Evolutionary conservation across 371 early-diverging fungal genomes (phyloP).

Genomic region (Mucor sp.): DNA sequence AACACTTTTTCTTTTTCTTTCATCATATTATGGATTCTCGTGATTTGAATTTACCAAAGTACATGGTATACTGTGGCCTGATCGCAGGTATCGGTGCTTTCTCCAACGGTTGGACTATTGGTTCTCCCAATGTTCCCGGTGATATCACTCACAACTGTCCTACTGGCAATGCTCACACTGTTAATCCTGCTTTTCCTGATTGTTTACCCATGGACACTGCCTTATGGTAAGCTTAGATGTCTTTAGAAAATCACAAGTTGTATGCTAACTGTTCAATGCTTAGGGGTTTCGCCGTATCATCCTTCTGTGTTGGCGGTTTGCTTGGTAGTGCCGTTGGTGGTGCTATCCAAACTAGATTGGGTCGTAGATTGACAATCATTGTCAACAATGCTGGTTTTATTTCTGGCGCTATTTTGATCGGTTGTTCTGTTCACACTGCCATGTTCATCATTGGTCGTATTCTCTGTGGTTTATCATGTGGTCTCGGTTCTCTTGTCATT

Average conservation of each 20-base stretch:
- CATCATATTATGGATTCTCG: constrained; percentile 41
- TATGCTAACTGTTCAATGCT: constrained; percentile 32
- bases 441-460: constrained; percentile 81
- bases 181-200: constrained; percentile 30
- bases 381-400: constrained; percentile 65
- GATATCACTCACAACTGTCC: constrained; percentile 32
- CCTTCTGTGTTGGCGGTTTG: constrained; percentile 73
- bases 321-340: constrained; percentile 69
- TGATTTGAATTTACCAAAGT: constrained; percentile 36
- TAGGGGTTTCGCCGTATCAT: constrained; percentile 58
- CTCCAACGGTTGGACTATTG: constrained; percentile 49
- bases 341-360: constrained; percentile 54
- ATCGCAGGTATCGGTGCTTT: constrained; percentile 43
- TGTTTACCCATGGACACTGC: constrained; percentile 36
- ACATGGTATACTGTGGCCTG: constrained; percentile 45
- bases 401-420: constrained; percentile 64
- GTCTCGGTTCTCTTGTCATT: constrained; percentile 76
- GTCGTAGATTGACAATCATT: constrained; percentile 67
- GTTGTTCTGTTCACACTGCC: constrained; percentile 55
- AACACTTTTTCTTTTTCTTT: constrained; percentile 1
- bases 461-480: constrained; percentile 79
- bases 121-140: constrained; percentile 52
- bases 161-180: constrained; percentile 15
- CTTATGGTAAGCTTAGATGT: constrained; percentile 19
- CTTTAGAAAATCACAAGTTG: constrained; percentile 31